These are phyloP conservation scores for Apophysomyces variabilis DNA, from an alignment of 371 early-diverging fungal genomes.

Conservation along the genomic window DNA sequence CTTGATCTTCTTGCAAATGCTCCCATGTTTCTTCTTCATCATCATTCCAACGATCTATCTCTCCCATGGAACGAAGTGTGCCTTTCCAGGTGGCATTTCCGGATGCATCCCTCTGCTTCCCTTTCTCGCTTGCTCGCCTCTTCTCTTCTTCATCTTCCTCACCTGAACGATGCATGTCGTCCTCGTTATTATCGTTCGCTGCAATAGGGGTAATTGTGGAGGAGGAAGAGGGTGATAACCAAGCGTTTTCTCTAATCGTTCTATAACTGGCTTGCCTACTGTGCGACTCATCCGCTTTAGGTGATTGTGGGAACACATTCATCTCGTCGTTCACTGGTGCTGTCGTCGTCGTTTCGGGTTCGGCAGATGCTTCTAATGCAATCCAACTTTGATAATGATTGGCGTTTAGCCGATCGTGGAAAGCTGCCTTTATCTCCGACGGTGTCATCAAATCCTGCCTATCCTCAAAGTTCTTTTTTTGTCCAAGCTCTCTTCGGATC, in stretches of 20 bases:
- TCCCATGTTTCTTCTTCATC: neutral
- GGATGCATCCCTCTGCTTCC: too few species aligned
- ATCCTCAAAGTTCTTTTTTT: neutral
- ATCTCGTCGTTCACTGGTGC: too few species aligned
- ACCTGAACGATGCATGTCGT: neutral
- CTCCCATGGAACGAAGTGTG: too few species aligned
- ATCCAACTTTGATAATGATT: neutral
- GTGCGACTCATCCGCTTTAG: too few species aligned
- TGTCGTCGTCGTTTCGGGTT: neutral
- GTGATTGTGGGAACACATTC: too few species aligned
- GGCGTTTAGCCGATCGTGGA: constrained; percentile 4
- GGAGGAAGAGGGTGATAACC: neutral
- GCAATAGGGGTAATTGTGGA: neutral
- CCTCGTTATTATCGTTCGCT: neutral
- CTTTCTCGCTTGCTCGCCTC: too few species aligned
- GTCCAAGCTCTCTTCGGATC: constrained; percentile 1
- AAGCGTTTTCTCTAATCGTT: neutral
- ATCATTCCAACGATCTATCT: too few species aligned
- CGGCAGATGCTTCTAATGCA: neutral
- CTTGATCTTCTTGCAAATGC: neutral
- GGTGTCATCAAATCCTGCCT: neutral
- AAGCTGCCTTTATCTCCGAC: neutral
- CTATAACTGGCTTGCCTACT: too few species aligned
- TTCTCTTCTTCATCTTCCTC: neutral
- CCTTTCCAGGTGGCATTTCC: too few species aligned